A percentile compares a stretch with the other conserved stretches of the same genome.
Conservation (phyloP, 2,329 filamentous ascomycete species). For the Nigrograna mackinnonii region DNA sequence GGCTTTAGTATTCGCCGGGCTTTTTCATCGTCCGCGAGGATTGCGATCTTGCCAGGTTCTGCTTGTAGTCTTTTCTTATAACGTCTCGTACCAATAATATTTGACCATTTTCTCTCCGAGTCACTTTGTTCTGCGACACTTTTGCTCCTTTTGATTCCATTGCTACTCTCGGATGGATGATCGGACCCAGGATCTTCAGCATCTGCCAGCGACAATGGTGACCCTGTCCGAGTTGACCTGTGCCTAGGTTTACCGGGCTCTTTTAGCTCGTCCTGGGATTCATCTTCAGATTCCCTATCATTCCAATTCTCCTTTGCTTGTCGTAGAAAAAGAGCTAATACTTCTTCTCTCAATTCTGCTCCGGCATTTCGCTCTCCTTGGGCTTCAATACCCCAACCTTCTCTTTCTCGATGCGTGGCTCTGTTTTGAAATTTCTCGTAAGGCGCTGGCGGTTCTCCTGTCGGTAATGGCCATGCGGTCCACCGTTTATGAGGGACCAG, state of each 20-base stretch:
- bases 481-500: slow-evolving; percentile 62
- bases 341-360: slow-evolving; percentile 67
- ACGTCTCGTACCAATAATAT: background rate
- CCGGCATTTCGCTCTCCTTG: slow-evolving; percentile 55
- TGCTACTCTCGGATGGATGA: background rate
- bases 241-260: background rate
- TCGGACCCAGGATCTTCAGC: background rate
- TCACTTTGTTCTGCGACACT: background rate
- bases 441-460: slow-evolving; percentile 62
- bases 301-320: slow-evolving; percentile 66
- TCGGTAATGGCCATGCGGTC: slow-evolving; percentile 83
- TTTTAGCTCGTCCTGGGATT: slow-evolving; percentile 10
- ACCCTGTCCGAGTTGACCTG: background rate
- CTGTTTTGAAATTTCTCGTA: slow-evolving; percentile 52
- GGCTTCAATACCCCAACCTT: slow-evolving; percentile 56
- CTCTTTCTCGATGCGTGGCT: slow-evolving; percentile 47
- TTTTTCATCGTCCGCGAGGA: slow-evolving; percentile 72
- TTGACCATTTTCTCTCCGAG: background rate
- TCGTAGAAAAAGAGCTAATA: slow-evolving; percentile 68
- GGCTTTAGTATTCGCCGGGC: slow-evolving; percentile 69
- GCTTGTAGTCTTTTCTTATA: no score
- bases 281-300: slow-evolving; percentile 14
- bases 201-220: background rate
- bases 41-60: slow-evolving; percentile 47
- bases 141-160: background rate